phyloP scores from a whole-genome alignment of 2,329 filamentous ascomycete genomes.

The Colletotrichum sp. region DNA sequence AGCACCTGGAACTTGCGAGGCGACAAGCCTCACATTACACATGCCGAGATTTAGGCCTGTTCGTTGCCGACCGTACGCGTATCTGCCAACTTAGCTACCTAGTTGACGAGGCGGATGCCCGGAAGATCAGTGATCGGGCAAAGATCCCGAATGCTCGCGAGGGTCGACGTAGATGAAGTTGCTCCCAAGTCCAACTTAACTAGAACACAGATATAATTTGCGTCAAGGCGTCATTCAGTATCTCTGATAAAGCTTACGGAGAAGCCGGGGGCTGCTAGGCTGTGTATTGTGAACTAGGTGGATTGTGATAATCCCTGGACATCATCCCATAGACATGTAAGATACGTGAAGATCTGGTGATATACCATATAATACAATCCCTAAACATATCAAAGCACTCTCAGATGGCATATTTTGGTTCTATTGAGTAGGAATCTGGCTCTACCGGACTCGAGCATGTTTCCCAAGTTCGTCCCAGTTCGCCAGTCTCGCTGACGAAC shows the following conservation, averaged over 20 bases:
- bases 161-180: neutral
- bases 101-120: neutral
- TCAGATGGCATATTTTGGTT: accelerated
- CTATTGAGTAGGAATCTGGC: neutral
- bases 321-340: neutral
- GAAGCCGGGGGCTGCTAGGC: accelerated
- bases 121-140: neutral
- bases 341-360: neutral
- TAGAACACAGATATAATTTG: neutral
- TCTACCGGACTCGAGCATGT: accelerated
- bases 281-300: neutral
- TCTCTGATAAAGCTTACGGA: neutral
- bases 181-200: neutral
- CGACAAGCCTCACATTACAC: neutral
- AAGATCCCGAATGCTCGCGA: neutral
- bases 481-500: neutral
- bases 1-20: neutral
- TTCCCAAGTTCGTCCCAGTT: neutral
- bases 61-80: neutral
- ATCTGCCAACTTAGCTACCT: neutral
- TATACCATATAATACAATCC: neutral
- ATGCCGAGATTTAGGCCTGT: neutral
- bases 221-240: neutral
- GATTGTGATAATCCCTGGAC: neutral
- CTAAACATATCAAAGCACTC: neutral